A percentile compares a stretch with the other conserved stretches of the same genome.
Conservation (phyloP, 176 grass and related monocot genomes). For the Cymbopogon citratus region DNA sequence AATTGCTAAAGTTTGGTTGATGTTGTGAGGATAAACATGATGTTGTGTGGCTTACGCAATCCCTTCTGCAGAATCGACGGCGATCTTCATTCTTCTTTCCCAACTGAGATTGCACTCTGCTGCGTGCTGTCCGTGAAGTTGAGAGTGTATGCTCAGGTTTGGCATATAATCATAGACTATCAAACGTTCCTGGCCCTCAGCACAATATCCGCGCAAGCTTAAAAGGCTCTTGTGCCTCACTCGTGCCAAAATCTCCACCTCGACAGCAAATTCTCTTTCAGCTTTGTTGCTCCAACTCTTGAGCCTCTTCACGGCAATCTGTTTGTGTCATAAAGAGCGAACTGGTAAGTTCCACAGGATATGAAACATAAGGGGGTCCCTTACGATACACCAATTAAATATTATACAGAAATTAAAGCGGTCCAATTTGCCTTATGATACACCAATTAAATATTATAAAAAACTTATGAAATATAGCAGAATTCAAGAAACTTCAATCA, state of each 20-base stretch:
- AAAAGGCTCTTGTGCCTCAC: slow-evolving; percentile 75
- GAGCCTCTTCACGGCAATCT: slow-evolving; percentile 93
- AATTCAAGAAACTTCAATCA: not conserved
- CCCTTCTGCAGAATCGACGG: slow-evolving; percentile 72
- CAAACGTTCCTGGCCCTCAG: slow-evolving; percentile 83
- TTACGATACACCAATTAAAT: not conserved
- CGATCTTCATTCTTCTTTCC: slow-evolving; percentile 72
- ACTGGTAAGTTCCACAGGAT: not conserved
- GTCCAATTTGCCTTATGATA: not conserved
- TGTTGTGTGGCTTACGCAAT: slow-evolving; percentile 59
- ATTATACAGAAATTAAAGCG: not conserved
- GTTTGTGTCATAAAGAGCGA: not conserved
- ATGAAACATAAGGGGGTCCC: not conserved
- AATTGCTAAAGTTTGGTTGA: not conserved
- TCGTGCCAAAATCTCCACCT: slow-evolving; percentile 71
- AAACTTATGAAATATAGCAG: not conserved
- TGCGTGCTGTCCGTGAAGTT: slow-evolving; percentile 80
- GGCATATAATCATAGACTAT: slow-evolving; percentile 90
- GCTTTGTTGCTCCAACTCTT: slow-evolving; percentile 96
- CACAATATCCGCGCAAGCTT: slow-evolving; percentile 77
- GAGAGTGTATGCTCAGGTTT: slow-evolving; percentile 71
- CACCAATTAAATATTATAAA: not conserved
- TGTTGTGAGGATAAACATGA: not conserved
- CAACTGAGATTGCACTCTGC: slow-evolving; percentile 68
- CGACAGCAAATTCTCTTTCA: slow-evolving; percentile 68